Evolutionary conservation across 2,329 filamentous ascomycete species (phyloP).

Genomic region (Podosphaera leucotricha): DNA sequence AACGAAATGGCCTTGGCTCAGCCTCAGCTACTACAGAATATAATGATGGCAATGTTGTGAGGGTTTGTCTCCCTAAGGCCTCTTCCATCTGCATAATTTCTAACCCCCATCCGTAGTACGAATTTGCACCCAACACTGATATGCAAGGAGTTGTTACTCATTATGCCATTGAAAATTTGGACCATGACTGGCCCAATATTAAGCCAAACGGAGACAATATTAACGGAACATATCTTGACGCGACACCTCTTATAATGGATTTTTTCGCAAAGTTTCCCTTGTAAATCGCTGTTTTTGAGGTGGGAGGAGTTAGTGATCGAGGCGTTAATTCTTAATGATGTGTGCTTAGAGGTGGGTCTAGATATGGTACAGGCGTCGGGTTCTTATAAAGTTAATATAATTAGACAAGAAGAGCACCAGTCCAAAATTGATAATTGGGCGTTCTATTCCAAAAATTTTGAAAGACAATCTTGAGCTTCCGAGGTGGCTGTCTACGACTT

Average conservation of each 20-base stretch:
- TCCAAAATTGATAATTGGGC: too few relatives aligned
- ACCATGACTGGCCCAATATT: slow-evolving; percentile 20
- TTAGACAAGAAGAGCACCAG: too few relatives aligned
- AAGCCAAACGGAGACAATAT: slow-evolving; percentile 8
- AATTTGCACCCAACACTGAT: slow-evolving; percentile 1
- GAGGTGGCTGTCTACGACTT: too few relatives aligned
- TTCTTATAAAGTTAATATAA: background rate
- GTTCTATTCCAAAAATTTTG: too few relatives aligned
- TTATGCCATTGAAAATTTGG: background rate
- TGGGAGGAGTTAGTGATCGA: background rate
- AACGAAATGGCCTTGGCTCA: slow-evolving; percentile 11
- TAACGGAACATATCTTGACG: slow-evolving; percentile 13
- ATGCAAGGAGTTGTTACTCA: slow-evolving; percentile 1
- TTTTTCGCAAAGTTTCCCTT: slow-evolving; percentile 16
- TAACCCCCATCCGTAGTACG: background rate
- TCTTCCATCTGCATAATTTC: too few relatives aligned
- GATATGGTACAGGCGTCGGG: background rate
- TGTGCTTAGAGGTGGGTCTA: background rate
- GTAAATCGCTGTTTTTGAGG: background rate
- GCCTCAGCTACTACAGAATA: slow-evolving; percentile 3
- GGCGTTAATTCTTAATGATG: background rate
- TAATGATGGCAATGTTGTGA: slow-evolving; percentile 7
- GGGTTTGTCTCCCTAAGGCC: background rate
- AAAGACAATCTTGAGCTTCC: too few relatives aligned
- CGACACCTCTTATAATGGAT: slow-evolving; percentile 18